Conservation (phyloP, 768 basidiomycete genomes). For the Termitomyces sp. region DNA sequence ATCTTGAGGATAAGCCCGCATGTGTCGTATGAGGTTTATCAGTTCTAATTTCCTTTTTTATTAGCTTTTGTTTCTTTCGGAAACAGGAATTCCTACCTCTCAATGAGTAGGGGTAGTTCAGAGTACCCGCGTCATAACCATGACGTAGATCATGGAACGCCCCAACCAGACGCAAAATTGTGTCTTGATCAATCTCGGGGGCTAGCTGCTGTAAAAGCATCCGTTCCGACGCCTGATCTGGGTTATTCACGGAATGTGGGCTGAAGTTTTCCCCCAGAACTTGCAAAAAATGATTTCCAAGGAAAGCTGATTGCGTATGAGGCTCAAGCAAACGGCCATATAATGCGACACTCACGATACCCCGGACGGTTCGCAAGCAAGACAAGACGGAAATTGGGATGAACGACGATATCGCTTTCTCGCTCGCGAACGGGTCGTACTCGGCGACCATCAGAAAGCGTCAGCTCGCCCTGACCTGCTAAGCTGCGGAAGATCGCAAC, state of each 20-base stretch:
- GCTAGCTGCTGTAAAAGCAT: constrained; percentile 56
- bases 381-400: constrained; percentile 59
- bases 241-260: constrained; percentile 61
- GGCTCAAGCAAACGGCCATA: background rate
- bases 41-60: constrained; percentile 35
- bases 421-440: constrained; percentile 42
- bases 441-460: constrained; percentile 57
- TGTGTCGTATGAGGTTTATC: constrained; percentile 60
- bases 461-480: constrained; percentile 60
- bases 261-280: constrained; percentile 69
- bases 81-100: constrained; percentile 35
- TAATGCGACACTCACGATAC: constrained; percentile 49
- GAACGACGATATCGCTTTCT: constrained; percentile 53
- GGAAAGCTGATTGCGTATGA: constrained; percentile 44
- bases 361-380: constrained; percentile 65
- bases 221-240: constrained; percentile 61
- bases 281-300: constrained; percentile 70
- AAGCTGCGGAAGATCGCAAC: constrained; percentile 68
- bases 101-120: constrained; percentile 67
- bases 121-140: constrained; percentile 50
- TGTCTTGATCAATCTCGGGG: constrained; percentile 50
- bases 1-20: constrained; percentile 57
- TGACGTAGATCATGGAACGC: constrained; percentile 60
- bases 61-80: background rate
- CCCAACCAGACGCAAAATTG: constrained; percentile 51